Evolutionary conservation across 352 stramenopile species (phyloP).

Genomic region (Globisporangium cystogenes): DNA sequence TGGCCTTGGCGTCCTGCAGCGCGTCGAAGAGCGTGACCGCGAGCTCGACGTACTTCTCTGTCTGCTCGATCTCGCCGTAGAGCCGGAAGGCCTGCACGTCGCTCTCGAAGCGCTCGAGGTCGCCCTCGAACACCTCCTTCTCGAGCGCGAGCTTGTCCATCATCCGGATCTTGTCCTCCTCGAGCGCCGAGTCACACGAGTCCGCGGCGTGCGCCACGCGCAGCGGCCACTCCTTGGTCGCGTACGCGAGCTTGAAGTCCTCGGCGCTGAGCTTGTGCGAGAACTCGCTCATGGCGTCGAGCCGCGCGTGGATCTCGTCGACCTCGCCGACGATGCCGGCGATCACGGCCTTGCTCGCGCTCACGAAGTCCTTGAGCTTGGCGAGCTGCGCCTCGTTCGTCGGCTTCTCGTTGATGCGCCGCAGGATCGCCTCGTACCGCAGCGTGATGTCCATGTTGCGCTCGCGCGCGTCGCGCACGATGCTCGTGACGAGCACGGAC

Average conservation of each 20-base stretch:
- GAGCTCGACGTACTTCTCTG: constrained; percentile 88
- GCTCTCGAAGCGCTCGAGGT: constrained; percentile 87
- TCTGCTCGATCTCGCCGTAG: constrained; percentile 87
- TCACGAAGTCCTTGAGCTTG: constrained; percentile 87
- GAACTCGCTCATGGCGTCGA: constrained; percentile 81
- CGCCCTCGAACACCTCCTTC: constrained; percentile 84
- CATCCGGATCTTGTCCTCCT: constrained; percentile 92
- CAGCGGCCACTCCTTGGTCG: constrained; percentile 86
- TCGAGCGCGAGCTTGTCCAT: constrained; percentile 92
- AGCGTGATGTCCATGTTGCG: constrained; percentile 87
- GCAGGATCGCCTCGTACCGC: constrained; percentile 86
- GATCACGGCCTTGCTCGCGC: constrained; percentile 74
- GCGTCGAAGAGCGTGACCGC: constrained; percentile 86
- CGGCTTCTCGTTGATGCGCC: constrained; percentile 89
- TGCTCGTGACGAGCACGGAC: constrained; percentile 73
- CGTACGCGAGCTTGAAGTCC: constrained; percentile 86
- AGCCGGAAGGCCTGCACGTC: constrained; percentile 83
- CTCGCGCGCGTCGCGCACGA: constrained; percentile 70
- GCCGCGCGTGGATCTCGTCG: constrained; percentile 56
- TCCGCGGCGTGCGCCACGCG: constrained; percentile 77
- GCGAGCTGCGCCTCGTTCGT: constrained; percentile 90
- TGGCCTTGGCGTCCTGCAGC: constrained; percentile 88
- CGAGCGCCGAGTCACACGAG: constrained; percentile 83
- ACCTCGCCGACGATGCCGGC: constrained; percentile 74
- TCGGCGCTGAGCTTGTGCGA: constrained; percentile 81